phyloP scores from a whole-genome alignment of 2,329 filamentous ascomycete genomes.

The Metarhizium brunneum region DNA sequence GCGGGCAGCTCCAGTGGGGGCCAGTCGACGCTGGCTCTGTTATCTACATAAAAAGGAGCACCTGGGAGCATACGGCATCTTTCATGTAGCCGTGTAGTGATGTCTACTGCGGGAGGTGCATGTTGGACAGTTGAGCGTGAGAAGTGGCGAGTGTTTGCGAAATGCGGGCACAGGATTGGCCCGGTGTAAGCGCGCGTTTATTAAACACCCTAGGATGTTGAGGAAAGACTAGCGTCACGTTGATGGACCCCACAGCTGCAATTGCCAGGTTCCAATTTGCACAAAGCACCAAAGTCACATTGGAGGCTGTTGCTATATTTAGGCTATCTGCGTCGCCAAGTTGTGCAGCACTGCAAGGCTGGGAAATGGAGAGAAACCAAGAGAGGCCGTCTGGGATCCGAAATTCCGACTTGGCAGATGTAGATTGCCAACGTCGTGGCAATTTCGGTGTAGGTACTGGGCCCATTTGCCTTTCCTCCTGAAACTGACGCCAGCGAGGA shows the following conservation, averaged over 20 bases:
- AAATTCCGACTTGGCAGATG: not conserved
- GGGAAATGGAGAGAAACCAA: not conserved
- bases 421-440: not conserved
- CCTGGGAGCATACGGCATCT: not conserved
- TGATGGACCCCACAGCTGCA: not conserved
- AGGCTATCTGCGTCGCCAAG: not conserved
- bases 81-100: not conserved
- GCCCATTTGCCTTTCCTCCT: not conserved
- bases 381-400: not conserved
- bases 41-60: not conserved
- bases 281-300: not conserved
- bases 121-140: not conserved
- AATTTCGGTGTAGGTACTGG: constrained; percentile 1
- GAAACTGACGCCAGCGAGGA: not conserved
- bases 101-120: not conserved
- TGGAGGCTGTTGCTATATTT: not conserved
- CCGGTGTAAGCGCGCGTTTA: constrained; percentile 5
- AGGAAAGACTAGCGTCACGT: no score
- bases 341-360: not conserved
- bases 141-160: not conserved
- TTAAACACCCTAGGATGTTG: not conserved
- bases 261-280: not conserved
- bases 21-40: not conserved
- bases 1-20: not conserved
- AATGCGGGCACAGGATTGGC: constrained; percentile 1